phyloP scores from a whole-genome alignment of 345 rosid species.

The Boechera stricta region DNA sequence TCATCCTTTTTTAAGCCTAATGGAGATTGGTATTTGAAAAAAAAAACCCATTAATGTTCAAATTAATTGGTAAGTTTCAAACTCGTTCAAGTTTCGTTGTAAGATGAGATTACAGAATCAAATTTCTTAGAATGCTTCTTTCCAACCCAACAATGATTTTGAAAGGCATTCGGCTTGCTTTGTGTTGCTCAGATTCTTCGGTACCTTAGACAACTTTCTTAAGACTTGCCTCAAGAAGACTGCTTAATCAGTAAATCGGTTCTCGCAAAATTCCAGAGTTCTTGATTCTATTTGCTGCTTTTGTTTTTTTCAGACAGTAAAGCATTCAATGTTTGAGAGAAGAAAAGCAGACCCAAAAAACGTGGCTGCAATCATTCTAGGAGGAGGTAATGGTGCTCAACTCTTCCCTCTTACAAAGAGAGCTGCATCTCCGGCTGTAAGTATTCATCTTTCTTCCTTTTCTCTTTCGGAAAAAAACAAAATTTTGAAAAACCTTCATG shows the following conservation, averaged over 20 bases:
- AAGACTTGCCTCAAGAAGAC: neutral
- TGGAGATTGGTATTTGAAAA: neutral
- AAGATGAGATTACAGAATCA: too few species aligned
- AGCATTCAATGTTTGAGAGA: constrained; percentile 57
- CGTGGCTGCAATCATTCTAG: constrained; percentile 78
- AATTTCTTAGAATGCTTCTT: neutral
- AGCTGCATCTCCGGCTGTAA: constrained; percentile 89
- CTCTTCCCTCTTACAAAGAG: constrained; percentile 77
- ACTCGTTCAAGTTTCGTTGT: too few species aligned
- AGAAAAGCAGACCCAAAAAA: constrained; percentile 71
- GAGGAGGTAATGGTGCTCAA: constrained; percentile 90
- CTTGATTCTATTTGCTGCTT: constrained; percentile 11
- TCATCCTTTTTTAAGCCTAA: neutral
- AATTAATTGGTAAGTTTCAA: too few species aligned
- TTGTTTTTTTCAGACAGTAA: constrained; percentile 52
- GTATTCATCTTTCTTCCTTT: constrained; percentile 24
- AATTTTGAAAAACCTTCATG: neutral
- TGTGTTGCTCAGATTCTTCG: neutral
- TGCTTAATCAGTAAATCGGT: neutral
- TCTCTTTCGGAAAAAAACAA: neutral
- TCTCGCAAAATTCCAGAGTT: constrained; percentile 5
- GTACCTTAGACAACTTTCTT: neutral
- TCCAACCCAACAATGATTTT: neutral
- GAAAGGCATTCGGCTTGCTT: neutral
- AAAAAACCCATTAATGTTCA: too few species aligned